Conservation (phyloP, 805 yeast species). For the Metschnikowia lunata region DNA sequence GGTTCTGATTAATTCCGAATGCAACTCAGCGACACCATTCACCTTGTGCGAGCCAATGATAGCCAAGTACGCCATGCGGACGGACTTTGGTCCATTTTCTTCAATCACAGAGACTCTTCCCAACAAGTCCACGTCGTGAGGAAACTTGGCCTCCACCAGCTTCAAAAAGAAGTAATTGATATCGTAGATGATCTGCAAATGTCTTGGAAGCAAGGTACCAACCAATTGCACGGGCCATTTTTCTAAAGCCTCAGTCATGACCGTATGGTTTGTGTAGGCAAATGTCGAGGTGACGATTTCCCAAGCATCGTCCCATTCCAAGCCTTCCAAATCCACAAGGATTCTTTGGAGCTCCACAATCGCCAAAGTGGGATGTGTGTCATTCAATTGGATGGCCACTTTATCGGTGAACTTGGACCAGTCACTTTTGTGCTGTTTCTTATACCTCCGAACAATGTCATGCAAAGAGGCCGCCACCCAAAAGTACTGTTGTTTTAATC, state of each 20-base stretch:
- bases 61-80: constrained; percentile 90
- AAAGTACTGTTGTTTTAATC: constrained; percentile 92
- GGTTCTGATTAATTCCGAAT: constrained; percentile 83
- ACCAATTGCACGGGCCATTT: constrained; percentile 89
- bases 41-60: constrained; percentile 90
- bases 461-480: constrained; percentile 95
- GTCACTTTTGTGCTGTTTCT: constrained; percentile 62
- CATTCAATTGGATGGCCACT: constrained; percentile 89
- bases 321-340: constrained; percentile 75
- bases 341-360: constrained; percentile 85
- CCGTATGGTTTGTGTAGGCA: constrained; percentile 94
- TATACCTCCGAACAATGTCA: constrained; percentile 85
- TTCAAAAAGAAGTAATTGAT: constrained; percentile 78
- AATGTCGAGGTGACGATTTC: constrained; percentile 71
- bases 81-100: constrained; percentile 74
- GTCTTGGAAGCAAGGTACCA: constrained; percentile 81
- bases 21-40: constrained; percentile 94
- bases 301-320: constrained; percentile 87
- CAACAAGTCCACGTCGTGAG: constrained; percentile 63
- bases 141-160: constrained; percentile 69
- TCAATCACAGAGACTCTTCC: constrained; percentile 78
- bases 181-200: constrained; percentile 83
- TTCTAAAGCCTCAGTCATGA: constrained; percentile 90
- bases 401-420: constrained; percentile 83
- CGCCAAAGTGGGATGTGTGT: constrained; percentile 92